Percentiles rank a stretch among this genome's conserved stretches.
Conservation (phyloP, 2,329 filamentous ascomycete species). For the Fusarium humuli region DNA sequence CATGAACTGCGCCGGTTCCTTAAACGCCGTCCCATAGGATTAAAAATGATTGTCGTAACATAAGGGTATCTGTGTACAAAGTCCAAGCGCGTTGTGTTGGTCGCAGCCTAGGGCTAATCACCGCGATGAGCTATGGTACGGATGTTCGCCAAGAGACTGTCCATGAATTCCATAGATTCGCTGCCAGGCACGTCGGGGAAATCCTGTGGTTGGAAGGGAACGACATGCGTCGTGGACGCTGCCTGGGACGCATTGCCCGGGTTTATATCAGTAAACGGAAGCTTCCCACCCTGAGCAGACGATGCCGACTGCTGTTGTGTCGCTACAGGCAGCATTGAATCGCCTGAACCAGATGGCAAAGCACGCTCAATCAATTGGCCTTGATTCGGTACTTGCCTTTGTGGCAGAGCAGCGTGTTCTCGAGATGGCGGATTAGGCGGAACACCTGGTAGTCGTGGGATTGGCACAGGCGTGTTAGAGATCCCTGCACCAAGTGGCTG, state of each 20-base stretch:
- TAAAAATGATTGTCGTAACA: slow-evolving; percentile 6
- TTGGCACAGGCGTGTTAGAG: slow-evolving; percentile 50
- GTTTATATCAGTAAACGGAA: not conserved
- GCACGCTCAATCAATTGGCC: not conserved
- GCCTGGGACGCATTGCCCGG: not conserved
- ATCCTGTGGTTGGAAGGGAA: slow-evolving; percentile 44
- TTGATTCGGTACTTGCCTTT: not conserved
- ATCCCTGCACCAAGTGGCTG: slow-evolving; percentile 9
- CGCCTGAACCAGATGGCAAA: not conserved
- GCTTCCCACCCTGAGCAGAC: not conserved
- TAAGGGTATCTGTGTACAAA: slow-evolving; percentile 23
- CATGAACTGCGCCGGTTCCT: slow-evolving; percentile 1
- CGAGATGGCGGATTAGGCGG: not conserved
- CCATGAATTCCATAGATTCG: slow-evolving; percentile 62
- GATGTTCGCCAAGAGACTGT: slow-evolving; percentile 65
- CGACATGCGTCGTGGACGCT: not conserved
- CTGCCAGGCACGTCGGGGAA: slow-evolving; percentile 57
- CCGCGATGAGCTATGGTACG: slow-evolving; percentile 53
- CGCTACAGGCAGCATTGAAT: not conserved
- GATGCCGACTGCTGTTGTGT: not conserved
- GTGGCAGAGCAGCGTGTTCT: not conserved
- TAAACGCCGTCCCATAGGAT: slow-evolving; percentile 32
- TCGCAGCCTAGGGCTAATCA: slow-evolving; percentile 4
- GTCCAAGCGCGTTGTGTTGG: not conserved
- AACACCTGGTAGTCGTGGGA: slow-evolving; percentile 44